phyloP scores from a whole-genome alignment of 129 eudicot genomes.

The Flaveria sonorensis region DNA sequence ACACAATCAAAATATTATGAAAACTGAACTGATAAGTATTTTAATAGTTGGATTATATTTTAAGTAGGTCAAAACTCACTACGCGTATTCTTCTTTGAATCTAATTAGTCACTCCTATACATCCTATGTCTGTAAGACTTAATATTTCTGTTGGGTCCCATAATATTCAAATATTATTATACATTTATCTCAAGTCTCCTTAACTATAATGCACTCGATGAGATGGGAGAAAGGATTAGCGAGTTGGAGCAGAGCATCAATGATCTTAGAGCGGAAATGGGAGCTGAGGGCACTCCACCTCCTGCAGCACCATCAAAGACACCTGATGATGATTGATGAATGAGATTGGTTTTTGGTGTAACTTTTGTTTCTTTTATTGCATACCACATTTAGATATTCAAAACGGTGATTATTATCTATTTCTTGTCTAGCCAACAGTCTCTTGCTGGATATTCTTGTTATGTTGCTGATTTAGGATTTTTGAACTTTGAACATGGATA shows the following conservation, averaged over 20 bases:
- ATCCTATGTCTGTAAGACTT: not conserved
- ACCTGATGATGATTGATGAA: constrained; percentile 48
- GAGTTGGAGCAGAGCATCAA: constrained; percentile 93
- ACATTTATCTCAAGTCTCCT: constrained; percentile 36
- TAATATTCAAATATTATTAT: not conserved
- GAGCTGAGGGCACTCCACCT: constrained; percentile 78
- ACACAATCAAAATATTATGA: not conserved
- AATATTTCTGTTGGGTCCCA: not conserved
- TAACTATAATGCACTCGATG: constrained; percentile 76
- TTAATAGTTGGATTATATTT: not conserved
- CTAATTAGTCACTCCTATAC: not conserved
- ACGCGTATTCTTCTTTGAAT: too few species aligned
- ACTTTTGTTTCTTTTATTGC: constrained; percentile 24
- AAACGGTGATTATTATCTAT: constrained; percentile 13
- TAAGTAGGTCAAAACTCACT: too few species aligned
- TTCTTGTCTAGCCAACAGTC: constrained; percentile 1
- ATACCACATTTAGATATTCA: constrained; percentile 21
- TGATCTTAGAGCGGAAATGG: constrained; percentile 84
- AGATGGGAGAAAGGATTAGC: constrained; percentile 91
- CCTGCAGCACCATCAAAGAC: constrained; percentile 53
- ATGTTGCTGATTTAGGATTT: constrained; percentile 14
- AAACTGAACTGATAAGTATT: not conserved
- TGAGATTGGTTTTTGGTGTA: constrained; percentile 14
- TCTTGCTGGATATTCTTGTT: constrained; percentile 17
- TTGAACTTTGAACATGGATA: constrained; percentile 20